A percentile compares a stretch with the other conserved stretches of the same genome.
Evolutionary conservation across 2,329 filamentous ascomycete species (phyloP).

Genomic region (Hirsutella rhossiliensis): DNA sequence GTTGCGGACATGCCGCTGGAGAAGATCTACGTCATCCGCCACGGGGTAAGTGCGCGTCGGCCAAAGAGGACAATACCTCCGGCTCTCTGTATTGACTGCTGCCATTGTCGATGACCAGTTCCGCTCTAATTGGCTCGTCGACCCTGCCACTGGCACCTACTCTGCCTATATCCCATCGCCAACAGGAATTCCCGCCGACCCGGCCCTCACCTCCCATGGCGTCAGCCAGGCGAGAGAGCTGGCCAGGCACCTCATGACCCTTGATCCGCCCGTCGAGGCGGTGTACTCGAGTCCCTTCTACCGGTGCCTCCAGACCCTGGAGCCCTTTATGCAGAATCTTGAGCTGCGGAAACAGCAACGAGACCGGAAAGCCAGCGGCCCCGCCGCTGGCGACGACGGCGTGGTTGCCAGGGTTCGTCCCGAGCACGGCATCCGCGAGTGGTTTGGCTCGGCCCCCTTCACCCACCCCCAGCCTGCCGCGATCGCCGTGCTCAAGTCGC

Average conservation of each 20-base stretch:
- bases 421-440: constrained; percentile 61
- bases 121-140: constrained; percentile 79
- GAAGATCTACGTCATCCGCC: constrained; percentile 61
- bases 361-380: not conserved
- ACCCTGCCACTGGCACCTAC: constrained; percentile 71
- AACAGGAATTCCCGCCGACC: constrained; percentile 80
- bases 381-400: not conserved
- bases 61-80: not conserved
- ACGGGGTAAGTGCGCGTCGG: constrained; percentile 47
- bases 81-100: constrained; percentile 1
- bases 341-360: constrained; percentile 8
- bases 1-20: constrained; percentile 45
- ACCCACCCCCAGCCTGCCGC: constrained; percentile 70
- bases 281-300: constrained; percentile 84
- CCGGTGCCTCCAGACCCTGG: constrained; percentile 74
- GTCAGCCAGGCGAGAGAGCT: constrained; percentile 74
- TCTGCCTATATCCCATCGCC: constrained; percentile 61
- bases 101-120: constrained; percentile 44
- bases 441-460: constrained; percentile 81
- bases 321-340: constrained; percentile 51
- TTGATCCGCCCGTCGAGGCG: constrained; percentile 56
- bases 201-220: constrained; percentile 76
- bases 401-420: constrained; percentile 31
- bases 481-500: constrained; percentile 44
- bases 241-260: constrained; percentile 46